These are phyloP conservation scores for Immersiella caudata DNA, from an alignment of 495 filamentous ascomycete species.

Conservation along the genomic window DNA sequence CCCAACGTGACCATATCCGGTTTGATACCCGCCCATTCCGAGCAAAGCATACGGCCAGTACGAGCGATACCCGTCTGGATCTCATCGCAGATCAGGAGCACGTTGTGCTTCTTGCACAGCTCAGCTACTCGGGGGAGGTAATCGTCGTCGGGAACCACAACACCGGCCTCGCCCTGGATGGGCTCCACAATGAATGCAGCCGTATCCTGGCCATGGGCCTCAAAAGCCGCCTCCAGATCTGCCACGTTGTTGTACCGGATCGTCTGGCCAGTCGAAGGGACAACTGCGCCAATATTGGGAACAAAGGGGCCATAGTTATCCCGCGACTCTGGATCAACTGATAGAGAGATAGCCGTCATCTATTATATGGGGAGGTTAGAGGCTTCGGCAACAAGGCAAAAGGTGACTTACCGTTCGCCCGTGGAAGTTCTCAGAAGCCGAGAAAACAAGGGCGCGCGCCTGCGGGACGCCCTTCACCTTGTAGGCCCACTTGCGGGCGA, in stretches of 20 bases:
- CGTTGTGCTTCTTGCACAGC: constrained; percentile 91
- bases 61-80: constrained; percentile 97
- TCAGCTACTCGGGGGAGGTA: constrained; percentile 82
- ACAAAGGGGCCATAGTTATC: constrained; percentile 97
- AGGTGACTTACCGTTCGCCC: constrained; percentile 78
- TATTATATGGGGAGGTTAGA: constrained; percentile 43
- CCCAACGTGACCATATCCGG: constrained; percentile 93
- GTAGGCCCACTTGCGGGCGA: constrained; percentile 98
- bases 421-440: constrained; percentile 91
- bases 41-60: constrained; percentile 90
- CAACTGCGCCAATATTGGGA: constrained; percentile 77
- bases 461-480: constrained; percentile 90
- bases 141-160: constrained; percentile 89
- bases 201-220: constrained; percentile 78
- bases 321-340: constrained; percentile 89
- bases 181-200: constrained; percentile 96
- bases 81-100: constrained; percentile 95
- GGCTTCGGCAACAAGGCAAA: neutral
- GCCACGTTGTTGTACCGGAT: constrained; percentile 86
- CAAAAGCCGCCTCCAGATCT: constrained; percentile 77
- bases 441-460: constrained; percentile 82
- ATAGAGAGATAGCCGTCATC: constrained; percentile 95
- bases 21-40: constrained; percentile 92
- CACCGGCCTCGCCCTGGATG: constrained; percentile 97
- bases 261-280: constrained; percentile 73